These are phyloP conservation scores for Grosmannia penicillata DNA, from an alignment of 2,329 filamentous ascomycete species.

Conservation along the genomic window DNA sequence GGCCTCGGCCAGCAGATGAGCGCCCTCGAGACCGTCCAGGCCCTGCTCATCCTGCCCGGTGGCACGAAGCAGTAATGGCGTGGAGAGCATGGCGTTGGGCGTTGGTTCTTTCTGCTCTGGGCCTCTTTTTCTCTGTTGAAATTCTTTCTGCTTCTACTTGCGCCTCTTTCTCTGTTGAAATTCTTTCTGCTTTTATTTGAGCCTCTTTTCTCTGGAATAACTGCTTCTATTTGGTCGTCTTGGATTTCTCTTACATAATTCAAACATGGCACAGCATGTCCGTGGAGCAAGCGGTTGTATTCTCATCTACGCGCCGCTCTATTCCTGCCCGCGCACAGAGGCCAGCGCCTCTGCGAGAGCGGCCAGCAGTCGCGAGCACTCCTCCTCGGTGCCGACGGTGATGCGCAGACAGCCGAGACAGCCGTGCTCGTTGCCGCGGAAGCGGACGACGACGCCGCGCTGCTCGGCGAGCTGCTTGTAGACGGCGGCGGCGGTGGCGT, in stretches of 20 bases:
- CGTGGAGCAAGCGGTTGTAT: too few species aligned
- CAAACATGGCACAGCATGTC: too few species aligned
- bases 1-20: constrained; percentile 52
- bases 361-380: constrained; percentile 64
- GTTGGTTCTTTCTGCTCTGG: not conserved
- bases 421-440: constrained; percentile 82
- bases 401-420: constrained; percentile 82
- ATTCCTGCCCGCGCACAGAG: constrained; percentile 27
- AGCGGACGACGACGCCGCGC: constrained; percentile 81
- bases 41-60: constrained; percentile 26
- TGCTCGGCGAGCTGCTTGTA: constrained; percentile 78
- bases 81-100: not conserved
- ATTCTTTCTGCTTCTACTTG: too few species aligned
- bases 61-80: too few species aligned
- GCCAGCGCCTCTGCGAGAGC: constrained; percentile 41
- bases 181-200: too few species aligned
- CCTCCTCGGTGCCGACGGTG: constrained; percentile 78
- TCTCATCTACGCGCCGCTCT: constrained; percentile 14
- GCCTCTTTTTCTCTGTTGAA: too few species aligned
- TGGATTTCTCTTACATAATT: too few species aligned
- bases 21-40: constrained; percentile 48
- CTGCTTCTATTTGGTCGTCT: too few species aligned
- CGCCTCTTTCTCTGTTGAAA: too few species aligned
- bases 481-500: constrained; percentile 59
- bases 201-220: too few species aligned